Base-by-base conservation (phyloP, 768 basidiomycete genomes). In the Boletus insuetus region DNA sequence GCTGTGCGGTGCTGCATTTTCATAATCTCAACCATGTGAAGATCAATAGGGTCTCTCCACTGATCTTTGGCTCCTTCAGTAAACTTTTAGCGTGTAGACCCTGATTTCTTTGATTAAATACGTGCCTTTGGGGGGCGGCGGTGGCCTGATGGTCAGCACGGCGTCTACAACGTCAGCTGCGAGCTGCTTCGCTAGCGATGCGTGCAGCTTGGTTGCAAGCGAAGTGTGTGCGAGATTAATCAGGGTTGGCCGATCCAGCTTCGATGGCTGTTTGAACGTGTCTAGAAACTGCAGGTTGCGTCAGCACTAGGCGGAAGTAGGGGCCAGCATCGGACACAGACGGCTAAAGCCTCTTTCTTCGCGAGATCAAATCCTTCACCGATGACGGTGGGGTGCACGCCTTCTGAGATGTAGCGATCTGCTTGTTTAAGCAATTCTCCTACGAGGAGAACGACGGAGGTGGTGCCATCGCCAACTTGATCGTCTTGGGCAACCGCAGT, bases 1-100 rank as follows among this genome's bases (percentile, higher is more conserved):
- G 97, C 94, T 41, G 89, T 95, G 65, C 95, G 89, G 76, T 99
- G 97, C 73, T 97, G 96, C 97, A 99, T 99, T 78, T 98, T 98
- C 97, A 98, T 98, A 58, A 98, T 87, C 75, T 99, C 97, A 49
- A 99, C 78, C 97, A 99, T 99, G 75, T 98, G 96, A 53, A 99
- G 79, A 77, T 99, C 97, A 68, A 98, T 95, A 47, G 95, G 94
- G 63, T 94, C 87, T 50, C 81, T 82, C 79, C 83, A 89, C 62
- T 85, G 83, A 66, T 88, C 85, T 58, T 77, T 75, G 19, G 81
- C 72, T 58, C 82, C 84, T 88, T 60, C 49, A 53, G 53, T 58
- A 60, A 58, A 63, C 50, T 62, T 62, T 65, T 61, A 65, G 60
- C 54, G 50, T 55, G 62, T 40, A 58, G 45, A 70, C 71, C 72